Evolutionary conservation across 768 basidiomycete species (phyloP).

Genomic region (Tubosaeta sp.): DNA sequence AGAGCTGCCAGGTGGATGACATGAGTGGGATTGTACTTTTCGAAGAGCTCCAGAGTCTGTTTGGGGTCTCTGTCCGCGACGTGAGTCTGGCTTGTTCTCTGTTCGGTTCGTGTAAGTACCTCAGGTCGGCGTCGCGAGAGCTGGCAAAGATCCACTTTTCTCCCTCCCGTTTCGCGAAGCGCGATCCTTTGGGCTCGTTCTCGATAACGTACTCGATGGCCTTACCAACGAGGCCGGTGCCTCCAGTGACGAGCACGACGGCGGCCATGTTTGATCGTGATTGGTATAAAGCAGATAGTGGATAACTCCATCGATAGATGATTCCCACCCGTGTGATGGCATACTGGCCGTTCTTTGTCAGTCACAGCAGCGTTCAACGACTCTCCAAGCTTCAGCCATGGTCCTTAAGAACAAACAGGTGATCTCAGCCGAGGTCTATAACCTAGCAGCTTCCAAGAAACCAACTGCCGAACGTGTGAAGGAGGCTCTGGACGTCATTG

Average conservation of each 20-base stretch:
- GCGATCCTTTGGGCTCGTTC: conserved; percentile 70
- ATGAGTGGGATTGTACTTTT: conserved; percentile 91
- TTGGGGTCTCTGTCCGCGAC: conserved; percentile 53
- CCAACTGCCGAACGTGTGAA: conserved; percentile 58
- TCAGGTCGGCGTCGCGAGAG: conserved; percentile 79
- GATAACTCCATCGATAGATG: conserved; percentile 3
- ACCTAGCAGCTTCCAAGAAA: conserved; percentile 50
- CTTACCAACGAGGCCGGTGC: conserved; percentile 82
- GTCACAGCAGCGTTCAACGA: conserved; percentile 2
- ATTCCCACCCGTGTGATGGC: background rate
- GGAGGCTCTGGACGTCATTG: conserved; percentile 80
- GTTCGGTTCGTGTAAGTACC: conserved; percentile 41
- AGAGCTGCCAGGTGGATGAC: conserved; percentile 95
- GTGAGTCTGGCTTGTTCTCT: background rate
- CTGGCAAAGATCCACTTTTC: conserved; percentile 86
- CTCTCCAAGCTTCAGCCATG: conserved; percentile 11
- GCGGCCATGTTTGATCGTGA: conserved; percentile 20
- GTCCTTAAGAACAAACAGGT: conserved; percentile 44
- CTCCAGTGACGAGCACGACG: conserved; percentile 80
- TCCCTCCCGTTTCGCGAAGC: conserved; percentile 68
- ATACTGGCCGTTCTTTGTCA: background rate
- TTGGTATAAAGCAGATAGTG: background rate
- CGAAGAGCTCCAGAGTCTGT: conserved; percentile 70
- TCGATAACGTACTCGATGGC: conserved; percentile 78
- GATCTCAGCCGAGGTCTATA: conserved; percentile 58